phyloP scores from a whole-genome alignment of 2,329 filamentous ascomycete species.

The Magnaporthales sp. region DNA sequence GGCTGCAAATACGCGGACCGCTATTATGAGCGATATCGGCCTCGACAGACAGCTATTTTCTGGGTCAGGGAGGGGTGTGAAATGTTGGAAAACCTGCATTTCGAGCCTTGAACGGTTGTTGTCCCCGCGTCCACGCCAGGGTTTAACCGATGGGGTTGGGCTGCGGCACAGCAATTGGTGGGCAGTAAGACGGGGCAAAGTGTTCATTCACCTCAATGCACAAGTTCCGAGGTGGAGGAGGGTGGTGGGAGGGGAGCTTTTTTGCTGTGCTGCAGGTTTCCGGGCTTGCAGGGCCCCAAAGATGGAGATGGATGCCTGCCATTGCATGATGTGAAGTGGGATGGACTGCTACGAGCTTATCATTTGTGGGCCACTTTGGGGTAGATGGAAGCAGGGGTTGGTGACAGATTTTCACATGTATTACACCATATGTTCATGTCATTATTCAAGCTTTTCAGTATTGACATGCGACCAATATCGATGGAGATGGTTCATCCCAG shows the following conservation, averaged over 20 bases:
- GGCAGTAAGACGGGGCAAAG: neutral
- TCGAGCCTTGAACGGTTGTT: neutral
- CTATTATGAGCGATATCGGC: neutral
- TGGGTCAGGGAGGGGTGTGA: no score
- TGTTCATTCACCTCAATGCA: neutral
- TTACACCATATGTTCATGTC: neutral
- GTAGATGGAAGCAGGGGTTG: neutral
- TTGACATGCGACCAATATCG: neutral
- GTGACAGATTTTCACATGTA: neutral
- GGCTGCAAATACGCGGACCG: neutral
- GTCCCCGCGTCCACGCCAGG: no score
- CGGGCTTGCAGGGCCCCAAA: neutral
- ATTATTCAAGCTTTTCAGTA: neutral
- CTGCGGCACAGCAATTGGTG: neutral
- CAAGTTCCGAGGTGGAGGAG: neutral
- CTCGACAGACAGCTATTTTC: no score
- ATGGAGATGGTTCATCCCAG: neutral
- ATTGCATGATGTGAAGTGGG: neutral
- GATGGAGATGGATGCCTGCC: neutral
- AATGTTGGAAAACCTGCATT: neutral
- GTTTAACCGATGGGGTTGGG: neutral
- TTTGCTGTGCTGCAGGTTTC: neutral
- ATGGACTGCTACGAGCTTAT: neutral
- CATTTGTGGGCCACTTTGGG: neutral
- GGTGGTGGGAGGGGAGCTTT: neutral